Base-by-base conservation (phyloP, 805 yeast genomes). In the Tetrapisispora iriomotensis region DNA sequence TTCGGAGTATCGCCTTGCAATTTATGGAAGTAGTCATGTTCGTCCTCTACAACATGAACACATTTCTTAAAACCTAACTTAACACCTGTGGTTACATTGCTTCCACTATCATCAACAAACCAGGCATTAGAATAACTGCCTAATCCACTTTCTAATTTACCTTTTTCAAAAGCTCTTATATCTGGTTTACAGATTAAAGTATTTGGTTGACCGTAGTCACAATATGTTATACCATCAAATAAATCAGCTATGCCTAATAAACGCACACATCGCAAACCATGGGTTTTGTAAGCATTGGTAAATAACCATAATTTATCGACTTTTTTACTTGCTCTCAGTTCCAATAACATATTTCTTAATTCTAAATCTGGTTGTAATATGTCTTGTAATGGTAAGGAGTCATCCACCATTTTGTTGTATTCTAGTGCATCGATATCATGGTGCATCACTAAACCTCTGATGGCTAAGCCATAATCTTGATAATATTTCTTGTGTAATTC, bases 271-370 rank as follows among this genome's bases (percentile, higher is more conserved):
- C 96, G 70, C 33, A 78, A 51, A 0, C 90, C 98, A 61, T 90
- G 98, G 53, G 77, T 86, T 56, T 80, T 79, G 64, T 90, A 90
- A 1, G 98, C 97, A 58, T 90, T 90, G 4, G 98, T 90, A 53
- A 86, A 82, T 32, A 92, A 70, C 98, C 98, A 90, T 46, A 90
- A 65, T 53, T 79, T 70, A 50, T 78, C 80, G 41, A 80, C 76
- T 45, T 76, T 73, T 1, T 74, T 67, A n/a, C 62, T 54, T 10
- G 43, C 19, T 41, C 53, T 61, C 30, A 82, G 47, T 8, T 61
- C 50, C 3, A 71, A 40, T 32, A 82, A 61, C 70, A 76, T 61
- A 20, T 69, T 60, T 44, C 88, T 66, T 40, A 80, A 62, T 29
- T 62, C 56, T 5, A 59, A 60, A 48, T 81, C 76, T 33, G 88